A percentile compares a stretch with the other conserved stretches of the same genome.
phyloP scores from a whole-genome alignment of 2,329 filamentous ascomycete species.

The Tolypocladium ophioglossoides region DNA sequence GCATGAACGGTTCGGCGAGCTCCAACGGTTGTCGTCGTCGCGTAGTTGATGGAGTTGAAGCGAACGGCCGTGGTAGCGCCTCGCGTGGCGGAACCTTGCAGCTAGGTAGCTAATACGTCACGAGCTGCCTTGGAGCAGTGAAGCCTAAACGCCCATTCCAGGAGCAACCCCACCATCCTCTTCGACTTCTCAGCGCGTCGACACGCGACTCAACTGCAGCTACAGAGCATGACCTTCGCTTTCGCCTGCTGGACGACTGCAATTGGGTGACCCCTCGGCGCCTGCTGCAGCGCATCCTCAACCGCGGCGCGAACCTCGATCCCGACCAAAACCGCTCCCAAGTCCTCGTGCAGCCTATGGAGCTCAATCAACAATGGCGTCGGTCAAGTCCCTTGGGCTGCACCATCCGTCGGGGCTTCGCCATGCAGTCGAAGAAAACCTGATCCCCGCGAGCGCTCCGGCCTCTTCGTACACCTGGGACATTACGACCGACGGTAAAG shows the following conservation, averaged over 20 bases:
- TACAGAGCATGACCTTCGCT: not conserved
- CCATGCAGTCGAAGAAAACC: constrained; percentile 71
- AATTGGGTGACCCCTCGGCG: not conserved
- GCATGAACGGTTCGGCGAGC: not conserved
- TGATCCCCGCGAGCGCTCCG: constrained; percentile 59
- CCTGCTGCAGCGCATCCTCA: not conserved
- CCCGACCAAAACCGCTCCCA: not conserved
- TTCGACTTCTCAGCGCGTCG: not conserved
- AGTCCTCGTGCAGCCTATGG: constrained; percentile 16
- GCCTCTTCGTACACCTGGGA: constrained; percentile 67
- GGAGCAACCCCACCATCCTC: not conserved
- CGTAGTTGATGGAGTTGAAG: not conserved
- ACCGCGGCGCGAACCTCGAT: not conserved
- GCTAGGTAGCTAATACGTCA: not conserved
- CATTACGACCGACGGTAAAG: constrained; percentile 34
- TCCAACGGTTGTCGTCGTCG: not conserved
- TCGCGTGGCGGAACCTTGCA: not conserved
- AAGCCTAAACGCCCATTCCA: not conserved
- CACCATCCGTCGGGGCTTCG: constrained; percentile 78
- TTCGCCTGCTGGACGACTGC: not conserved
- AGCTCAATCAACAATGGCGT: constrained; percentile 55
- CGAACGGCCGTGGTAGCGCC: not conserved
- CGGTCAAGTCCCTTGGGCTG: constrained; percentile 80
- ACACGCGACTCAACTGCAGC: not conserved
- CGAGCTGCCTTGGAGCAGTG: not conserved